Conservation (phyloP, 805 yeast genomes). For the Yarrowia osloensis region DNA sequence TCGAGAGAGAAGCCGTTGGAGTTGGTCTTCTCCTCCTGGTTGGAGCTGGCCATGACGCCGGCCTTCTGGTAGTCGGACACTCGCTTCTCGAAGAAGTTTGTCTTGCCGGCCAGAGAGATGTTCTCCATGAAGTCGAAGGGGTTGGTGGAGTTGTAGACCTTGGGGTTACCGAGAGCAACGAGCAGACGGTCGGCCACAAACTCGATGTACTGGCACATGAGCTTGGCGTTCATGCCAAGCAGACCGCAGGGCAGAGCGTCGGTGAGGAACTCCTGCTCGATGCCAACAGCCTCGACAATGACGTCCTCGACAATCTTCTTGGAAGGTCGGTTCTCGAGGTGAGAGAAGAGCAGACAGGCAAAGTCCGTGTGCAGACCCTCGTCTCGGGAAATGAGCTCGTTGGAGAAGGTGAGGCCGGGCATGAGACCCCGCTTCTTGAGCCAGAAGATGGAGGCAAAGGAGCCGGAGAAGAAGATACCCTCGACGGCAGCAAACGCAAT, state of each 20-base stretch:
- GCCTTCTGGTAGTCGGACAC: slow-evolving; percentile 99
- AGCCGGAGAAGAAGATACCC: slow-evolving; percentile 98
- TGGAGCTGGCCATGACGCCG: slow-evolving; percentile 83
- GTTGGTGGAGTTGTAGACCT: slow-evolving; percentile 81
- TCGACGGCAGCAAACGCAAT: slow-evolving; percentile 99
- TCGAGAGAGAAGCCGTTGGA: slow-evolving; percentile 75
- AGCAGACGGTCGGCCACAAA: slow-evolving; percentile 95
- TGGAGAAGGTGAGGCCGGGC: slow-evolving; percentile 98
- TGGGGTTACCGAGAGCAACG: slow-evolving; percentile 86
- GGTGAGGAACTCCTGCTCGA: slow-evolving; percentile 91
- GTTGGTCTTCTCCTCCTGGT: slow-evolving; percentile 36
- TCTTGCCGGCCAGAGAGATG: slow-evolving; percentile 96
- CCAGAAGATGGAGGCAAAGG: slow-evolving; percentile 98
- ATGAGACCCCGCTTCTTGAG: slow-evolving; percentile 97
- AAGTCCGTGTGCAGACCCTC: slow-evolving; percentile 99
- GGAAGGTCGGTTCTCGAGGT: slow-evolving; percentile 85
- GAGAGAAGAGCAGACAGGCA: slow-evolving; percentile 93
- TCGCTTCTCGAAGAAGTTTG: slow-evolving; percentile 98
- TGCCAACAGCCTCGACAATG: slow-evolving; percentile 91
- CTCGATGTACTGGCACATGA: slow-evolving; percentile 98
- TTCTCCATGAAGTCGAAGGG: slow-evolving; percentile 99
- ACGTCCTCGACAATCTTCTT: slow-evolving; percentile 76
- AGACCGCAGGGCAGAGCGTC: slow-evolving; percentile 93
- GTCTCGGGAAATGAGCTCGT: slow-evolving; percentile 96
- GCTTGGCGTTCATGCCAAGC: slow-evolving; percentile 89